Conservation (phyloP, 2,329 filamentous ascomycete genomes). For the Aquanectria penicillioides region DNA sequence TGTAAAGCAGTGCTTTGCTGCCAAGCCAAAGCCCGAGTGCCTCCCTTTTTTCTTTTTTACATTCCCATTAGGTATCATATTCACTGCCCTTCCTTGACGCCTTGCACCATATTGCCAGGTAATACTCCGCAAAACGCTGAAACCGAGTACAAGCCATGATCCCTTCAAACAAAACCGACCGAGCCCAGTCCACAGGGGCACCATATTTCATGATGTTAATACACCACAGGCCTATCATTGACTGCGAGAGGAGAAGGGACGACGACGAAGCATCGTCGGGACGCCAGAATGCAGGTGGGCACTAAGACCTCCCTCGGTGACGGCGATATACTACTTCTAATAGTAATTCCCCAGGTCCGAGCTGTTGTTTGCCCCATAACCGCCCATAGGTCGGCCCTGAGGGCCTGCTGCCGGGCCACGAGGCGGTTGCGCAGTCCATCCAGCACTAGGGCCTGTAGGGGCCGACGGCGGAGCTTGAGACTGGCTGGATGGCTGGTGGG, state of each 20-base stretch:
- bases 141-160: conserved; percentile 2
- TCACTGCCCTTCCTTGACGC: conserved; percentile 29
- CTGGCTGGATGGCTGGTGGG: conserved; percentile 41
- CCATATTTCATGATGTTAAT: too few relatives aligned
- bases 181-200: not conserved
- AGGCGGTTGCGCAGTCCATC: conserved; percentile 33
- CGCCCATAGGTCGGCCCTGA: conserved; percentile 39
- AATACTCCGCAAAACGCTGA: not conserved
- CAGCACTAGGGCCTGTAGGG: conserved; percentile 36
- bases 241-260: too few relatives aligned
- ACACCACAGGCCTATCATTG: too few relatives aligned
- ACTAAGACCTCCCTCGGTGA: not conserved
- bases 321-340: conserved; percentile 31
- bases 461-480: conserved; percentile 31
- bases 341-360: conserved; percentile 42
- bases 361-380: conserved; percentile 31
- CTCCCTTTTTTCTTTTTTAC: not conserved
- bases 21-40: not conserved
- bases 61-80: conserved; percentile 22
- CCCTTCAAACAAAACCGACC: conserved; percentile 13
- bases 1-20: not conserved
- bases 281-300: too few relatives aligned
- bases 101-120: conserved; percentile 19
- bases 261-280: too few relatives aligned
- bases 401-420: conserved; percentile 32